Base-by-base conservation (phyloP, 2,329 filamentous ascomycete species). In the Alternaria gansuensis region DNA sequence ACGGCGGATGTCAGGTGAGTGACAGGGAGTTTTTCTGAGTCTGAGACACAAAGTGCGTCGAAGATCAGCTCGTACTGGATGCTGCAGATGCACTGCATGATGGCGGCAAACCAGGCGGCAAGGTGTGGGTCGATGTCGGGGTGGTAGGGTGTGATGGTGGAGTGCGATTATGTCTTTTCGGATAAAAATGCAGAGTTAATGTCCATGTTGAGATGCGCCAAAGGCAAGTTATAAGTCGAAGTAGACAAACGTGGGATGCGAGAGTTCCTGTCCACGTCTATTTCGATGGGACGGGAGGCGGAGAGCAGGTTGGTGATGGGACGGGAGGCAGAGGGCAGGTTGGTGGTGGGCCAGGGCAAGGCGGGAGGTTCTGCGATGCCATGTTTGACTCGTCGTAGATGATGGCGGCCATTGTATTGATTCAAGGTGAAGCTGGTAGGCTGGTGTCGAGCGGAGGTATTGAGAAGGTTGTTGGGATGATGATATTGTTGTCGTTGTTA, bases 321-420 rank as follows among this genome's bases (percentile, higher is more conserved):
- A n/a, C 74, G 33, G 80, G 80, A 65, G 80, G 80, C 45, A 82
- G 74, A 67, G 80, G 80, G 56, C 80, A 75, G 54, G 78, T 81
- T 63, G 80, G 80, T 70, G 80, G 80, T 62, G 80, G 80, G 54
- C 80, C 80, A 39, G 80, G 80, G 75, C 79, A 81, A 31, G 80
- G 80, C 59, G 80, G 80, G 43, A 81, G 78, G 70, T 78, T 81
- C 57, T 79, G 70, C 48, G 72, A 68, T 57, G 72, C 64, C 75
- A 77, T 77, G 65, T 65, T 71, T 64, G 69, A 68, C 64, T 77
- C 74, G 68, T 81, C 72, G 74, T 77, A 73, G 64, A 69, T 64
- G 64, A 69, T 66, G 50, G 71, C 71, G 61, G 71, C 71, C 72
- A 75, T 75, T 75, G 71, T 66, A 55, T 54, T 56, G 55, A 45